These are phyloP conservation scores for Mitragyna speciosa DNA, from an alignment of 257 asterid genomes.

Conservation along the genomic window DNA sequence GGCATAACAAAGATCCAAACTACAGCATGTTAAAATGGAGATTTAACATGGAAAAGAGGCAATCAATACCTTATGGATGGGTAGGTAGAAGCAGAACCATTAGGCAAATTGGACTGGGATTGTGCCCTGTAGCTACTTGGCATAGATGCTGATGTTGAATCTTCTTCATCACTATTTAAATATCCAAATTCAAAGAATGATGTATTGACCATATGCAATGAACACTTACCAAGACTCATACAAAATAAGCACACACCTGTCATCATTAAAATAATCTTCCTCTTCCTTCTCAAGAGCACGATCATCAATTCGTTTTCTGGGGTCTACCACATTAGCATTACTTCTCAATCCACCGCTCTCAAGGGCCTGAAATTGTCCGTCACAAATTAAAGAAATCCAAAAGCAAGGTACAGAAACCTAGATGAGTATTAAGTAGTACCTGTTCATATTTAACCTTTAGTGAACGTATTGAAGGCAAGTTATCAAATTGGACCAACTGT, in stretches of 20 bases:
- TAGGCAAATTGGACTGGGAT: constrained; percentile 51
- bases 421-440: constrained; percentile 40
- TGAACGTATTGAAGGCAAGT: constrained; percentile 59
- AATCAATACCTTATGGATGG: constrained; percentile 53
- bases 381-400: constrained; percentile 22
- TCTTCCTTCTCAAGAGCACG: constrained; percentile 97
- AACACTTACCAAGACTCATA: not conserved
- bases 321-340: constrained; percentile 47
- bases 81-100: constrained; percentile 52
- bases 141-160: constrained; percentile 72
- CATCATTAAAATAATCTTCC: constrained; percentile 93
- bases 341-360: constrained; percentile 61
- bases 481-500: constrained; percentile 68
- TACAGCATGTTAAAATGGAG: not conserved
- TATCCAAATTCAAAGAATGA: constrained; percentile 14
- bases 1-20: not conserved
- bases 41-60: not conserved
- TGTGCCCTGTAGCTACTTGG: constrained; percentile 42
- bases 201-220: not conserved
- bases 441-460: constrained; percentile 90
- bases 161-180: constrained; percentile 80
- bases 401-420: not conserved
- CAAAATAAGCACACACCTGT: constrained; percentile 54
- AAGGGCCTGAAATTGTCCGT: constrained; percentile 48
- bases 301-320: constrained; percentile 80